These are phyloP conservation scores for Picochlorum costavermella DNA, from an alignment of 139 green algal genomes.

Conservation along the genomic window DNA sequence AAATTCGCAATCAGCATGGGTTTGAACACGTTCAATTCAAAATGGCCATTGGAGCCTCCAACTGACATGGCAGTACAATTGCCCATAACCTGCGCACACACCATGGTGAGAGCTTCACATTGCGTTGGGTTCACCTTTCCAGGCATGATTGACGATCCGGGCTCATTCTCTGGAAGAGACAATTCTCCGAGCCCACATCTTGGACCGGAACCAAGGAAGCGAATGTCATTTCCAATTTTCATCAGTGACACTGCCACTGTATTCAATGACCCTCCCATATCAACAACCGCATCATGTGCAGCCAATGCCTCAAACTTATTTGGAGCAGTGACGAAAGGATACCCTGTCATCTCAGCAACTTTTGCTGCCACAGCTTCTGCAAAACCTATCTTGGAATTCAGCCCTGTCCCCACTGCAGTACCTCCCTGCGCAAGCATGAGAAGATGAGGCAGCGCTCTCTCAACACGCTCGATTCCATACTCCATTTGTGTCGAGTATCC, in stretches of 20 bases:
- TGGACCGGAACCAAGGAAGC: conserved; percentile 56
- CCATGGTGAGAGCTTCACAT: conserved; percentile 92
- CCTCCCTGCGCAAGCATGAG: conserved; percentile 80
- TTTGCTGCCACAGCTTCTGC: conserved; percentile 59
- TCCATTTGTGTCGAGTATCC: conserved; percentile 81
- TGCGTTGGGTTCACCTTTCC: conserved; percentile 98
- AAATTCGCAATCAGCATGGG: conserved; percentile 66
- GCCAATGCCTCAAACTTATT: conserved; percentile 98
- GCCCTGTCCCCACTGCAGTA: conserved; percentile 92
- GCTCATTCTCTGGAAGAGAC: conserved; percentile 91
- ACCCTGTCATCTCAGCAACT: conserved; percentile 70
- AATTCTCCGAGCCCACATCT: conserved; percentile 92
- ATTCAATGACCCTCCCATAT: conserved; percentile 78
- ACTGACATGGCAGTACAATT: conserved; percentile 77
- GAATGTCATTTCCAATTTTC: conserved; percentile 91
- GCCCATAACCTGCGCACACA: conserved; percentile 89
- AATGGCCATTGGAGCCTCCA: conserved; percentile 73
- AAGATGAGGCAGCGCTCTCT: conserved; percentile 58
- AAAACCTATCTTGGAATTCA: conserved; percentile 84
- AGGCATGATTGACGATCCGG: conserved; percentile 92
- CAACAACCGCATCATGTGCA: conserved; percentile 85
- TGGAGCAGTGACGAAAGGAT: conserved; percentile 81
- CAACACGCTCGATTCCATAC: conserved; percentile 67
- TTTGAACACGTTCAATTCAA: conserved; percentile 97
- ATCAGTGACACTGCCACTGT: conserved; percentile 82